phyloP scores from a whole-genome alignment of 441 rosid species.

The Macaranga tanarius region DNA sequence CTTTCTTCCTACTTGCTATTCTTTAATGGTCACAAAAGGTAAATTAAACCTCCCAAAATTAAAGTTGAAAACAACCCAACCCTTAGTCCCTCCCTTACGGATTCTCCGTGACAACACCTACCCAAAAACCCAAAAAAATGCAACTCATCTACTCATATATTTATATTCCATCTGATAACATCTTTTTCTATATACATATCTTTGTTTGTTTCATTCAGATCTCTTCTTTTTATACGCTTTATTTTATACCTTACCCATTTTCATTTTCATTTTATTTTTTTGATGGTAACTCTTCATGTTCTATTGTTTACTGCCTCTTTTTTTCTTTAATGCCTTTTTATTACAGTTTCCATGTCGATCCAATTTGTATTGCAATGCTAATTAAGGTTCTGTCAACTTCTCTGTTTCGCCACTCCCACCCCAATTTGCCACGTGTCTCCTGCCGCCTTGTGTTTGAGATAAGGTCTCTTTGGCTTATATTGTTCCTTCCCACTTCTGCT shows the following conservation, averaged over 20 bases:
- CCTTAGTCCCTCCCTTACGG: conserved; percentile 18
- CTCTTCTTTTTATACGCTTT: conserved; percentile 24
- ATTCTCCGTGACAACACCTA: conserved; percentile 28
- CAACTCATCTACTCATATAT: no score
- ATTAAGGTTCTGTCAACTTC: background rate
- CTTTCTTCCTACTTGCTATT: conserved; percentile 1
- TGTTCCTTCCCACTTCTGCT: conserved; percentile 6
- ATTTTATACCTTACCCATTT: background rate
- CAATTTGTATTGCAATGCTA: background rate
- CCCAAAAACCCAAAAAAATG: conserved; percentile 13
- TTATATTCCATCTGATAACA: conserved; percentile 9
- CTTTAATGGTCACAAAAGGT: conserved; percentile 14
- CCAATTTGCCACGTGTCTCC: conserved; percentile 33
- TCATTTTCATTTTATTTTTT: background rate
- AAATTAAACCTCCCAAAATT: background rate
- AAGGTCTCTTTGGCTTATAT: conserved; percentile 40
- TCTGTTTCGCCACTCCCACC: conserved; percentile 10
- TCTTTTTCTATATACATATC: no score
- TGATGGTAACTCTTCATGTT: no score
- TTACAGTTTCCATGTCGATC: background rate
- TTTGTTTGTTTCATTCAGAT: background rate
- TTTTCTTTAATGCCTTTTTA: background rate
- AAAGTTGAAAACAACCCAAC: conserved; percentile 13
- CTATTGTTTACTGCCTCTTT: no score
- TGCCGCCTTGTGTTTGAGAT: conserved; percentile 20